Base-by-base conservation (phyloP, 768 basidiomycete genomes). In the Termitomyces bulborhizus region DNA sequence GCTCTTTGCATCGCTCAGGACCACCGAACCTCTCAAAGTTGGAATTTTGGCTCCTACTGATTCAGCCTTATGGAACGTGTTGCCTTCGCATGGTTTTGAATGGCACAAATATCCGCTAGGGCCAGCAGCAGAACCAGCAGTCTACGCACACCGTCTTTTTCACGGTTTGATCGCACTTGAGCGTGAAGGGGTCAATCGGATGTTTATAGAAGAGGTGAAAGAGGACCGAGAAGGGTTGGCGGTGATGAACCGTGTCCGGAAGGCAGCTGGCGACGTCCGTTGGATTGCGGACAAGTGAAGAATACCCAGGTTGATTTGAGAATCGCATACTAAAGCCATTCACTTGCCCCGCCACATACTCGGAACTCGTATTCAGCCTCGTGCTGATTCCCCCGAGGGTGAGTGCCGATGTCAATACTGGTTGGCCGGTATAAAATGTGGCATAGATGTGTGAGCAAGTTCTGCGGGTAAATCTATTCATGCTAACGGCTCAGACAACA, bases 211-310 rank as follows among this genome's bases (percentile, higher is more conserved):
- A 69, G 93, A 88, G 57, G 77, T 95, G 8, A 70, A 76, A 39
- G 92, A 97, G 68, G 81, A 79, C 29, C 79, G 83, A 36, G 87
- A 97, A 63, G 96, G 96, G 0, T 70, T 97, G 29, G 96, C 96
- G 6, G 82, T 98, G 29, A 98, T 97, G 93, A 97, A 98, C 68
- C 80, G 96, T 16, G 83, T 94, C 26, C 80, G 81, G 58, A 98
- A 98, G 67, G 95, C 96, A 1, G 93, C 94, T 6, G 83, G 86
- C 4, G 81, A 86, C 41, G 65, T 69, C 51, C 64, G 67, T 62
- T 74, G 72, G 71, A 62, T 74, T 44, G 48, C 44, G 18, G 66
- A 60, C 50, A 56, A 41, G 53, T 52, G 26, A 48, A 26, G 43
- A 51, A 18, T 50, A 50, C 9, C 16, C 24, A 49, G 16, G 36